phyloP scores from a whole-genome alignment of 179 eudicot genomes.

The Drosera spatulata region DNA sequence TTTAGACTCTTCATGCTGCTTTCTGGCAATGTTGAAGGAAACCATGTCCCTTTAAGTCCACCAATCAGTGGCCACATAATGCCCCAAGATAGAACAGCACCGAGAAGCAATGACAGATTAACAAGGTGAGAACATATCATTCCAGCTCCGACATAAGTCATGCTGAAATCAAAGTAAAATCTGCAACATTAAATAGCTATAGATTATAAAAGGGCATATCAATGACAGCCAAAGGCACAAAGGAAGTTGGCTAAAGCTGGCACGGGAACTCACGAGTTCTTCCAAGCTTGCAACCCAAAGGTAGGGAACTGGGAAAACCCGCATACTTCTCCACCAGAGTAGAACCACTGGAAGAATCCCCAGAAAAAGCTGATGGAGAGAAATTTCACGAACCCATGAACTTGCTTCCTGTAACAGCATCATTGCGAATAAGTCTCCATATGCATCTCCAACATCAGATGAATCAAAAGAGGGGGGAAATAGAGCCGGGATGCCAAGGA shows the following conservation, averaged over 20 bases:
- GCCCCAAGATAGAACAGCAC: slow-evolving; percentile 87
- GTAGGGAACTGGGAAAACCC: slow-evolving; percentile 87
- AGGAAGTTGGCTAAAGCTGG: not conserved
- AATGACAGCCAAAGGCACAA: not conserved
- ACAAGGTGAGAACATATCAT: slow-evolving; percentile 95
- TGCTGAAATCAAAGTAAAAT: slow-evolving; percentile 86
- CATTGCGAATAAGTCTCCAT: not conserved
- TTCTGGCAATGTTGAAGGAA: slow-evolving; percentile 36
- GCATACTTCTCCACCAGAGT: slow-evolving; percentile 56
- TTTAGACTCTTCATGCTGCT: slow-evolving; percentile 85
- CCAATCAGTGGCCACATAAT: slow-evolving; percentile 89
- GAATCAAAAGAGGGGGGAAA: not conserved
- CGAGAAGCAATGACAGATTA: slow-evolving; percentile 74
- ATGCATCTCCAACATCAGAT: not conserved
- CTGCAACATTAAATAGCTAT: slow-evolving; percentile 32
- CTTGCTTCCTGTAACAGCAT: slow-evolving; percentile 65
- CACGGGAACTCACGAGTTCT: slow-evolving; percentile 38
- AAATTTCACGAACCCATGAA: slow-evolving; percentile 57
- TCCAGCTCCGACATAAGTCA: slow-evolving; percentile 95
- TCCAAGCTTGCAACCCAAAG: slow-evolving; percentile 76
- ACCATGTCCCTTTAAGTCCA: slow-evolving; percentile 65
- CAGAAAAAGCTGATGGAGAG: slow-evolving; percentile 75
- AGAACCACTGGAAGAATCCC: slow-evolving; percentile 89
- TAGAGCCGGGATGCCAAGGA: not conserved
- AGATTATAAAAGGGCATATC: not conserved